A percentile compares a stretch with the other conserved stretches of the same genome.
phyloP scores from a whole-genome alignment of 805 yeast species.

The Cyberlindnera xishuangbannaensis region DNA sequence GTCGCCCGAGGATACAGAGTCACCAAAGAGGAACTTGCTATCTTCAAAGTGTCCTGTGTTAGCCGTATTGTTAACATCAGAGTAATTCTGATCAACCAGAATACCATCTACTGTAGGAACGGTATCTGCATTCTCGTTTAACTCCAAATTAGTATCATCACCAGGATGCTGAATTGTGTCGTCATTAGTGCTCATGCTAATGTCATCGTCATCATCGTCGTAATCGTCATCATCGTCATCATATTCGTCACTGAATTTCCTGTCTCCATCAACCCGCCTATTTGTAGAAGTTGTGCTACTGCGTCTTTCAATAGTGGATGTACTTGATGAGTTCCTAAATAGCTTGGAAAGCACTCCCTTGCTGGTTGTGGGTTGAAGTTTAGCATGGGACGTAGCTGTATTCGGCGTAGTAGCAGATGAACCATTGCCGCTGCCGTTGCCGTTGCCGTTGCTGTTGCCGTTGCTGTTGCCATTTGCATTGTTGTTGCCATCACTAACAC shows the following conservation, averaged over 20 bases:
- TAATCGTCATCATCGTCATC: conserved; percentile 9
- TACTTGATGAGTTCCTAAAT: conserved; percentile 19
- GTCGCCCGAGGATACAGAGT: conserved; percentile 27
- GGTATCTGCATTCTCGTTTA: conserved; percentile 7
- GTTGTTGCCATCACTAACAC: no score
- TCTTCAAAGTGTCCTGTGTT: conserved; percentile 12
- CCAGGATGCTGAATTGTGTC: background rate
- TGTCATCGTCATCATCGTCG: conserved; percentile 8
- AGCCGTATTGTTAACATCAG: conserved; percentile 20
- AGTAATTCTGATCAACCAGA: conserved; percentile 19
- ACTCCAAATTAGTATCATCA: conserved; percentile 8
- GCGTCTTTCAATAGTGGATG: conserved; percentile 14
- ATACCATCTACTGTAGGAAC: conserved; percentile 16
- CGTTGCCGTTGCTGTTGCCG: background rate
- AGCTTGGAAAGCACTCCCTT: conserved; percentile 22
- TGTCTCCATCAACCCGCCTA: conserved; percentile 1
- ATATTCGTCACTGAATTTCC: conserved; percentile 5
- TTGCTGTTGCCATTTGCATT: no score
- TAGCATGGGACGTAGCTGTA: conserved; percentile 1
- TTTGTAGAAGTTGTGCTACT: conserved; percentile 5
- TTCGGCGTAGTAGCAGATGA: background rate
- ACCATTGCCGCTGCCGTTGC: background rate
- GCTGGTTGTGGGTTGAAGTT: conserved; percentile 7
- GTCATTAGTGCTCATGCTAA: conserved; percentile 4
- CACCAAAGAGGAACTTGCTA: conserved; percentile 14